These are phyloP conservation scores for Ligustrum vulgare DNA, from an alignment of 257 asterid genomes.

Conservation along the genomic window DNA sequence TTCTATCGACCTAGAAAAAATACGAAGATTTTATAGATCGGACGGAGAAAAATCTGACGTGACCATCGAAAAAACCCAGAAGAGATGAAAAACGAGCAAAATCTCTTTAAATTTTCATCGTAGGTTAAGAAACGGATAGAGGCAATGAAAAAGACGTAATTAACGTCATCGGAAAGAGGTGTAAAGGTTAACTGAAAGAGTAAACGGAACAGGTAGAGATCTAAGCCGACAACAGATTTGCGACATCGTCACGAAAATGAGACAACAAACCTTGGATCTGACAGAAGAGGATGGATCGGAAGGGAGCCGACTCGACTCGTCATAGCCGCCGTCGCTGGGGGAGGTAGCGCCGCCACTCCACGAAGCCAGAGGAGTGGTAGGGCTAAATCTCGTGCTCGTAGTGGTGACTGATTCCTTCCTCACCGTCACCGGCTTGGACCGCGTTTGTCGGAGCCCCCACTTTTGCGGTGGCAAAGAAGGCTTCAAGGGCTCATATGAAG, in stretches of 20 bases:
- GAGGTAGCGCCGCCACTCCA: constrained; percentile 39
- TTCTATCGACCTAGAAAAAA: not conserved
- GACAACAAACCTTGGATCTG: constrained; percentile 47
- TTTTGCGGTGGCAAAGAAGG: constrained; percentile 22
- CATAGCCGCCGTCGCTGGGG: constrained; percentile 37
- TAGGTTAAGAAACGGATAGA: not conserved
- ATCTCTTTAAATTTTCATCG: not conserved
- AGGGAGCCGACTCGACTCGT: constrained; percentile 26
- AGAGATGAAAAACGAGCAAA: not conserved
- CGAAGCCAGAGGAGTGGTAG: constrained; percentile 48
- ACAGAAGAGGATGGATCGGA: constrained; percentile 27
- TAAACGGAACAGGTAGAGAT: not conserved
- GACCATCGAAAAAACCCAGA: not conserved
- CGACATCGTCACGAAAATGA: not conserved
- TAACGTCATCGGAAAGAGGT: not conserved
- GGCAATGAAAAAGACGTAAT: not conserved
- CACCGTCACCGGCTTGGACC: constrained; percentile 31
- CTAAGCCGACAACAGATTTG: not conserved
- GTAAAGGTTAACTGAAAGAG: not conserved
- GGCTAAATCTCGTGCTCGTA: constrained; percentile 37
- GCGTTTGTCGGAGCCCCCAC: constrained; percentile 42
- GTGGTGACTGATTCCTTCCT: constrained; percentile 29
- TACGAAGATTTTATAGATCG: not conserved
- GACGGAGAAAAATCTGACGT: not conserved
- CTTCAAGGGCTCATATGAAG: constrained; percentile 3